Evolutionary conservation across 768 basidiomycete species (phyloP).

Genomic region (Rhizopogon sp.): DNA sequence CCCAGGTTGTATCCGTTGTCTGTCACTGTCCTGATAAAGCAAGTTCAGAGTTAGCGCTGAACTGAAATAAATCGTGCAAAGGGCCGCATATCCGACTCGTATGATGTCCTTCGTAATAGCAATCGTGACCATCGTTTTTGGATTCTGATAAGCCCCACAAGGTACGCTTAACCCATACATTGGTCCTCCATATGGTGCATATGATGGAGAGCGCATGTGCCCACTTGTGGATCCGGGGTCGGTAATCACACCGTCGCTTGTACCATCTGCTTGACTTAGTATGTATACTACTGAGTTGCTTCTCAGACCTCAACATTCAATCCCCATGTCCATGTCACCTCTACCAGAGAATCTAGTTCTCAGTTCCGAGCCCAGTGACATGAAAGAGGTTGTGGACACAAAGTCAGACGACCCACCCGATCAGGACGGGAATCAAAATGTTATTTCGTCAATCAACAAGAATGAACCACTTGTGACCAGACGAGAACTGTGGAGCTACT

Average conservation of each 20-base stretch:
- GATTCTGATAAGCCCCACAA: not conserved
- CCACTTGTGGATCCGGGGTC: no score
- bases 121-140: no score
- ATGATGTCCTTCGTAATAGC: no score
- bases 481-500: constrained; percentile 77
- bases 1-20: no score
- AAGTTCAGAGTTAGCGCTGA: no score
- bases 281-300: not conserved
- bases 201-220: not conserved
- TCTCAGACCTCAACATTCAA: not conserved
- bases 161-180: not conserved
- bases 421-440: constrained; percentile 13
- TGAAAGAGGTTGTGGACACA: constrained; percentile 8
- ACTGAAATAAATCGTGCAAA: no score
- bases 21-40: no score
- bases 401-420: constrained; percentile 4
- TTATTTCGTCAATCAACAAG: constrained; percentile 36
- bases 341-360: constrained; percentile 1
- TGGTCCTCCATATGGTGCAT: not conserved
- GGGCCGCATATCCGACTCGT: no score
- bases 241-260: not conserved
- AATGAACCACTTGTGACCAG: constrained; percentile 69
- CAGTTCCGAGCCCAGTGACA: constrained; percentile 1
- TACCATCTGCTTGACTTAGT: no score
- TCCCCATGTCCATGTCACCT: constrained; percentile 10